Base-by-base conservation (phyloP, 768 basidiomycete genomes). In the Phlebiopsis flavidoalba region DNA sequence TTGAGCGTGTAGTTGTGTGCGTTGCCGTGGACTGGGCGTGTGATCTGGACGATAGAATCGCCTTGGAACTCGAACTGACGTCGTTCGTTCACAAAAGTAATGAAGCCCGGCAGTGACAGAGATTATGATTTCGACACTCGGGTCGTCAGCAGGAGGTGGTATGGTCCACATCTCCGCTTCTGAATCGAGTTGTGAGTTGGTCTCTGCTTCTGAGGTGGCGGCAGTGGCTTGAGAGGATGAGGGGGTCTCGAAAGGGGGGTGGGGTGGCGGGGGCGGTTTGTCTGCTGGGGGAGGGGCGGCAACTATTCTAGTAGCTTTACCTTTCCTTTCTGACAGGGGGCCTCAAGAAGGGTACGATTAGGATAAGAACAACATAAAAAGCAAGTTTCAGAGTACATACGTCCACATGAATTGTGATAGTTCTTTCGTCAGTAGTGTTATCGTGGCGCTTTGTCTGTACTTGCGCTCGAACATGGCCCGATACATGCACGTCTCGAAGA, bases 391-490 rank as follows among this genome's bases (percentile, higher is more conserved):
- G 35, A 53, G 19, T 22, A 82, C 89, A 73, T 66, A 94, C 91
- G 81, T 81, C 83, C 87, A 90, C 21, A 90, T 84, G 68, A 98
- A 92, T 68, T 91, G 83, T 35, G 88, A 83, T 37, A 98, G 76
- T 35, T 90, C 86, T 1, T 78, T 73, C 66, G 93, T 89, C 33
- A 71, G 73, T 31, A 6, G 26, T 17, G 87, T 81, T 61, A 79
- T 82, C 58, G 91, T 87, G 11, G 91, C 90, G 65, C 83, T 84
- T 54, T 66, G 77, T 66, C 80, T 87, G 77, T 89, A 88, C 77
- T 95, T 95, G 74, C 95, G 85, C 71, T 99, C 97, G 73, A 89
- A 98, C 87, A 98, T 94, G 60, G 96, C 96, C 31, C 92, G 86
- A 67, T 96, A 91, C 81, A 98, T 90, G 75, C 94, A 92, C 24